Conservation (phyloP, 2,329 filamentous ascomycete genomes). For the Sphaerulina vaccinii region DNA sequence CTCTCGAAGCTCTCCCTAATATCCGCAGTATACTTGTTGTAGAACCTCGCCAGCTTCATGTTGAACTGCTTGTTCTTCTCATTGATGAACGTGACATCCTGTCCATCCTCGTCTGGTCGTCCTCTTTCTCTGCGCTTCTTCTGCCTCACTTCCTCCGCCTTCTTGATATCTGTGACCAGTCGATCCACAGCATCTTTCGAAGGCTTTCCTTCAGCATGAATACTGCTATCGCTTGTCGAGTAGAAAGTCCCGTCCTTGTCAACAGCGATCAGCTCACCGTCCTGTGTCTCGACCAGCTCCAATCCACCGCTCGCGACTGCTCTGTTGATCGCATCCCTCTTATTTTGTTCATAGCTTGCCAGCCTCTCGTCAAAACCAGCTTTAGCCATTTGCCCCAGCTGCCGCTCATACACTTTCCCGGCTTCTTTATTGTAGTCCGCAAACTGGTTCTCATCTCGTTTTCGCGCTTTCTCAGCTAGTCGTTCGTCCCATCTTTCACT, state of each 20-base stretch:
- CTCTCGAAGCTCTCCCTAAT: conserved; percentile 97
- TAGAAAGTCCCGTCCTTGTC: conserved; percentile 91
- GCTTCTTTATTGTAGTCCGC: conserved; percentile 84
- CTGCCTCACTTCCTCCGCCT: conserved; percentile 80
- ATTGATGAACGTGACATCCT: conserved; percentile 97
- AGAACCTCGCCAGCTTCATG: conserved; percentile 91
- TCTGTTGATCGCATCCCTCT: conserved; percentile 78
- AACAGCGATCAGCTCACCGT: conserved; percentile 89
- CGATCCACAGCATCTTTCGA: conserved; percentile 84
- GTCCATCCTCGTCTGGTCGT: conserved; percentile 72
- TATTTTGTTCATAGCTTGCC: conserved; percentile 82
- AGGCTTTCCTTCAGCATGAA: conserved; percentile 84
- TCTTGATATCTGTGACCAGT: conserved; percentile 79
- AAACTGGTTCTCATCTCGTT: conserved; percentile 84
- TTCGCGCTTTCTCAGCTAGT: conserved; percentile 77
- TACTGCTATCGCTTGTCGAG: conserved; percentile 71
- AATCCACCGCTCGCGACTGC: conserved; percentile 81
- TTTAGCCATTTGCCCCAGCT: conserved; percentile 72
- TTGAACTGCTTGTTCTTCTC: conserved; percentile 99
- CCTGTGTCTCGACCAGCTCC: conserved; percentile 92
- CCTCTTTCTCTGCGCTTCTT: conserved; percentile 83
- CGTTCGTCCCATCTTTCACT: conserved; percentile 91
- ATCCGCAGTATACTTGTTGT: conserved; percentile 97
- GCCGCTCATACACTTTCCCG: conserved; percentile 89
- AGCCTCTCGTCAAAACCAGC: conserved; percentile 43